Conservation (phyloP, 1,284 basidiomycete species). For the Taiwanofungus camphoratus region DNA sequence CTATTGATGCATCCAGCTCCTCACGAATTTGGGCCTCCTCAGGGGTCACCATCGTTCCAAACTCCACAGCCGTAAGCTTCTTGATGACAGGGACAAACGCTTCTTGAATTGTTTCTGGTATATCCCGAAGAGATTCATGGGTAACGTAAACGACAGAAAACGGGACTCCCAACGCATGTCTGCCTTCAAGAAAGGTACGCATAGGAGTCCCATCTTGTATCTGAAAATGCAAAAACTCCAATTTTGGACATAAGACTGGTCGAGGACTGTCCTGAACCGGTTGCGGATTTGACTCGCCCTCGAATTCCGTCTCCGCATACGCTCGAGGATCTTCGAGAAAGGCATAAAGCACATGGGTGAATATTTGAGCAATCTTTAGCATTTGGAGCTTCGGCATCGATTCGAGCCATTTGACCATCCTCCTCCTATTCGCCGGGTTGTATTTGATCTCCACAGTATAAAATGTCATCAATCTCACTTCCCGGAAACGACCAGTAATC, state of each 20-base stretch:
- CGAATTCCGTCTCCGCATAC: slow-evolving; percentile 7
- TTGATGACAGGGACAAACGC: too few species aligned
- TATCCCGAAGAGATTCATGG: too few species aligned
- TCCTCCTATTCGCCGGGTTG: slow-evolving; percentile 17
- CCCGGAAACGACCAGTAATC: slow-evolving; percentile 40
- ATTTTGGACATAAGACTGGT: not conserved
- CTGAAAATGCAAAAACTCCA: not conserved
- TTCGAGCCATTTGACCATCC: slow-evolving; percentile 42
- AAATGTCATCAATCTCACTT: slow-evolving; percentile 45
- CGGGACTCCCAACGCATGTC: not conserved
- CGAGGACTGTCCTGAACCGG: not conserved
- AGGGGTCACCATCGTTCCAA: too few species aligned
- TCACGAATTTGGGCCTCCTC: too few species aligned
- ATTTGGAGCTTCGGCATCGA: slow-evolving; percentile 49
- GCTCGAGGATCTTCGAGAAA: slow-evolving; percentile 35
- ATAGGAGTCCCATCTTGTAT: not conserved
- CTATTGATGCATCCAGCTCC: too few species aligned
- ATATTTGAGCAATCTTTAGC: slow-evolving; percentile 40
- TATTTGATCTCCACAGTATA: slow-evolving; percentile 35
- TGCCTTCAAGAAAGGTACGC: not conserved
- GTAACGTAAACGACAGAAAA: not conserved
- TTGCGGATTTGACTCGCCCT: slow-evolving; percentile 5
- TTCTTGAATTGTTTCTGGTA: too few species aligned
- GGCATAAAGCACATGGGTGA: slow-evolving; percentile 33
- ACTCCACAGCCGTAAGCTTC: too few species aligned